Evolutionary conservation across 768 basidiomycete species (phyloP).

Genomic region (Austroboletus eburneus): DNA sequence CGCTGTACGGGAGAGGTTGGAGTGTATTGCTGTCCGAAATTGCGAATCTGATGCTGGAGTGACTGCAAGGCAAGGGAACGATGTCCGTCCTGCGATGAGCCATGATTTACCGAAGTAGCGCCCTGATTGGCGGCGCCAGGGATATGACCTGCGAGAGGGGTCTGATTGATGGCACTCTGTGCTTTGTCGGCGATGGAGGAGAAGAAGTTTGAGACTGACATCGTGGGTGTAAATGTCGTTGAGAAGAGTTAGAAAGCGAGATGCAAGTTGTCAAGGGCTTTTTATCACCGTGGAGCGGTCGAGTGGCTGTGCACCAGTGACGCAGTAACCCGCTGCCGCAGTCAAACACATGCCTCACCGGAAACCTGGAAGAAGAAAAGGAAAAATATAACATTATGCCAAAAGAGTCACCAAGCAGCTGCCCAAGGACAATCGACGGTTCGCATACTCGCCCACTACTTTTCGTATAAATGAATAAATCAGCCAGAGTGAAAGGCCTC

Average conservation of each 20-base stretch:
- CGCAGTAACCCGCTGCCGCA: neutral
- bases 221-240: constrained; percentile 29
- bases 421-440: constrained; percentile 14
- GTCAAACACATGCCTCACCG: neutral
- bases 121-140: constrained; percentile 40
- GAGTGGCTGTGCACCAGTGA: constrained; percentile 22
- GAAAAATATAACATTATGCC: constrained; percentile 18
- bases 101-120: constrained; percentile 40
- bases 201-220: constrained; percentile 63
- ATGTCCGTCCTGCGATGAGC: constrained; percentile 36
- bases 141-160: constrained; percentile 54
- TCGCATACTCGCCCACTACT: constrained; percentile 22
- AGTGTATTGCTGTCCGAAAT: constrained; percentile 73
- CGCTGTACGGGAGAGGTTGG: constrained; percentile 66
- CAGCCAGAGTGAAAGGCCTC: constrained; percentile 18
- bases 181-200: constrained; percentile 73
- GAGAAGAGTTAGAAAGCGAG: too few species aligned
- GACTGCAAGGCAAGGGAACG: constrained; percentile 57
- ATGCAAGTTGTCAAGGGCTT: constrained; percentile 19
- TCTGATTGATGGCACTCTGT: constrained; percentile 61
- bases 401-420: constrained; percentile 22
- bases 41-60: constrained; percentile 69
- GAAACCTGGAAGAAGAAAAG: constrained; percentile 7
- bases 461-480: constrained; percentile 31
- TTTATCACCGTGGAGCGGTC: constrained; percentile 8